Conservation (phyloP, 1,284 basidiomycete species). For the Butyriboletus appendiculatus region DNA sequence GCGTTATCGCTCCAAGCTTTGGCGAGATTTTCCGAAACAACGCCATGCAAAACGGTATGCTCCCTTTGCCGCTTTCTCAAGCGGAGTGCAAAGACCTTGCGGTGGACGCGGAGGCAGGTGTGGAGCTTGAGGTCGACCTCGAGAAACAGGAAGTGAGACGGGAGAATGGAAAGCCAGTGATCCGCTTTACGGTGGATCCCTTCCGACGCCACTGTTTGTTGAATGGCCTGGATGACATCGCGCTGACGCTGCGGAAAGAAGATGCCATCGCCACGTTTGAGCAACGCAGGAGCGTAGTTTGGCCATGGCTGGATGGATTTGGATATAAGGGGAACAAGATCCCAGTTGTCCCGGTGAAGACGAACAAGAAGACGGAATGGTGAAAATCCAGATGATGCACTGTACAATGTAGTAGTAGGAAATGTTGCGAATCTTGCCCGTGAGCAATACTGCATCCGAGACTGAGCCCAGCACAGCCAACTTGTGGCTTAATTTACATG, state of each 20-base stretch:
- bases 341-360: slow-evolving; percentile 48
- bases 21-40: slow-evolving; percentile 95
- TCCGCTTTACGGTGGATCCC: slow-evolving; percentile 79
- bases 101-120: slow-evolving; percentile 77
- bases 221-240: slow-evolving; percentile 94
- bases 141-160: slow-evolving; percentile 86
- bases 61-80: slow-evolving; percentile 80
- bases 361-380: slow-evolving; percentile 75
- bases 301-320: slow-evolving; percentile 96
- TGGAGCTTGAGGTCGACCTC: slow-evolving; percentile 88
- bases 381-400: slow-evolving; percentile 37
- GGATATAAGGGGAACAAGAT: slow-evolving; percentile 83
- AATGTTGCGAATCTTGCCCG: slow-evolving; percentile 4
- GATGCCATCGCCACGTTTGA: slow-evolving; percentile 77
- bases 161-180: slow-evolving; percentile 68
- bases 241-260: slow-evolving; percentile 82
- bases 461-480: slow-evolving; percentile 6
- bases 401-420: slow-evolving; percentile 1
- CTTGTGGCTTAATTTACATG: slow-evolving; percentile 9
- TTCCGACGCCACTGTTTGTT: slow-evolving; percentile 92
- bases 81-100: slow-evolving; percentile 77
- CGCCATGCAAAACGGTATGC: slow-evolving; percentile 96
- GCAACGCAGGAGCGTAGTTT: slow-evolving; percentile 66
- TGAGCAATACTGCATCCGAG: slow-evolving; percentile 15
- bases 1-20: slow-evolving; percentile 91